Evolutionary conservation across 805 yeast genomes (phyloP), one percentile per base, ranked within the genome.

Genomic region (Millerago galiae): DNA sequence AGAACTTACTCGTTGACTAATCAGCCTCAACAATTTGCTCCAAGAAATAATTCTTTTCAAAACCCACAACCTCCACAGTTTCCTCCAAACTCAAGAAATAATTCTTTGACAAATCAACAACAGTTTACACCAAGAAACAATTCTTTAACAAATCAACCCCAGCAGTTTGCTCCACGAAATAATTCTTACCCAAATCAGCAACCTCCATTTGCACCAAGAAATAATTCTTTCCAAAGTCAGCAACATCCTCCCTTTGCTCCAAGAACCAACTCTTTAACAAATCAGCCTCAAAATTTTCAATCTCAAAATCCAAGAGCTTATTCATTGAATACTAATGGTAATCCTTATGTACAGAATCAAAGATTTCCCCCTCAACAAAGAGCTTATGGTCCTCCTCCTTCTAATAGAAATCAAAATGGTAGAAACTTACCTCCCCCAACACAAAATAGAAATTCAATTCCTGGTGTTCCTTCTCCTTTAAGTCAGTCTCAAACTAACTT

Each of bases 21-120:
- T 8, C 38, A 36, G 7, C 24, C 24, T 21, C 24, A 21, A 21
- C 24, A 21, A 21, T 21, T 21, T 5, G 42, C 40, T 16, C 44
- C 51, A 14, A 43, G 57, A 33, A 51, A 53, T 1, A 47, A 54
- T 35, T 54, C 58, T 1, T 26, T 54, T 16, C 44, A 52, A 4
- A 30, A 35, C 21, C 41, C 21, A 29, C 45, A 40, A 12, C 37
- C 37, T 15, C 38, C 33, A 17, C 24, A 21, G 7, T 21, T 21
- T 7, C 10, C 32, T n/a, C 18, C 35, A 24, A 12, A 24, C n/a
- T 31, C 21, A 31, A 47, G 57, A 38, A 54, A 56, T 3, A 46
- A 54, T 32, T 55, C 60, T 0, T 27, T 55, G 24, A 46, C 54
- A 14, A 31, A 16, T 11, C 5, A 45, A 54, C 9, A 54, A 53